phyloP scores from a whole-genome alignment of 345 rosid genomes.

The Raphanus sativus region DNA sequence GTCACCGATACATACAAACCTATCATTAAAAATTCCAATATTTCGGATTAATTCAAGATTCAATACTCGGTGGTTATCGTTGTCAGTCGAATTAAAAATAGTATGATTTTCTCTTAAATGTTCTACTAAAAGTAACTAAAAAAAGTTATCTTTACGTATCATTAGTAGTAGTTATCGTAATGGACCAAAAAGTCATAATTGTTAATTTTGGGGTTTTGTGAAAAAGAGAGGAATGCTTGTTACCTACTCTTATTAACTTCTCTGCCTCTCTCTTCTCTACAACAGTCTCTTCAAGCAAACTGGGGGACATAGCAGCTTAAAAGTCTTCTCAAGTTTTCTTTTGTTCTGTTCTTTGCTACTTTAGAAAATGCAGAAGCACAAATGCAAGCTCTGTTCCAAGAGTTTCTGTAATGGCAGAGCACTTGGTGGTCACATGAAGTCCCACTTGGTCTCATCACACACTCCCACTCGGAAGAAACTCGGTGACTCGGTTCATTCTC shows the following conservation, averaged over 20 bases:
- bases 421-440: constrained; percentile 95
- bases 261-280: constrained; percentile 36
- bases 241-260: constrained; percentile 92
- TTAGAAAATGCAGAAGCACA: constrained; percentile 63
- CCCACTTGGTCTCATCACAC: constrained; percentile 62
- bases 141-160: constrained; percentile 27
- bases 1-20: neutral
- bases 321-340: constrained; percentile 29
- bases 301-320: constrained; percentile 17
- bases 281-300: constrained; percentile 28
- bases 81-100: constrained; percentile 26
- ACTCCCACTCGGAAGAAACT: constrained; percentile 33
- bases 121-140: constrained; percentile 27
- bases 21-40: neutral
- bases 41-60: constrained; percentile 11
- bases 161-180: constrained; percentile 35
- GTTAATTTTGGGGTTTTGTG: constrained; percentile 52
- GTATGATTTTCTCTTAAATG: constrained; percentile 4
- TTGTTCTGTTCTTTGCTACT: constrained; percentile 29
- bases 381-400: constrained; percentile 78
- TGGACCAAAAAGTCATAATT: constrained; percentile 49
- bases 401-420: constrained; percentile 84
- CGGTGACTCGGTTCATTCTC: constrained; percentile 37
- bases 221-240: constrained; percentile 91
- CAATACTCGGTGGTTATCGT: constrained; percentile 23